Evolutionary conservation across 2,329 filamentous ascomycete genomes (phyloP).

Genomic region (Neofusicoccum kwambonambiense): DNA sequence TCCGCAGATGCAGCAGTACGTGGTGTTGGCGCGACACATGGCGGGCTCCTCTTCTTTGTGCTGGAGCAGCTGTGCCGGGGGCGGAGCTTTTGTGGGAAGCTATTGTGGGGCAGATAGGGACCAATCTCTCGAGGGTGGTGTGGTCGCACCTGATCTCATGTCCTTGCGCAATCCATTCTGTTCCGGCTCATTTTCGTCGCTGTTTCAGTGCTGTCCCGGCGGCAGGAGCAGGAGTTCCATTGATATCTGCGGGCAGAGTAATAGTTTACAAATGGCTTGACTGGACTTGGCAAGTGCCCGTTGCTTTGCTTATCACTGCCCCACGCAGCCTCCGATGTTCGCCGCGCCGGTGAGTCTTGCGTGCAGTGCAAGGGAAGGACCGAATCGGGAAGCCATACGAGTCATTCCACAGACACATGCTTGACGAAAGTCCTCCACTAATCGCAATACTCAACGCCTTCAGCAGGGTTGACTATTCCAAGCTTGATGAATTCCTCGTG

Average conservation of each 20-base stretch:
- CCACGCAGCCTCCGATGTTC: background rate
- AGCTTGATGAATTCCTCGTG: too few relatives aligned
- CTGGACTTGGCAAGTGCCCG: background rate
- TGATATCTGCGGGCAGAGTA: background rate
- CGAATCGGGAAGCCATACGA: background rate
- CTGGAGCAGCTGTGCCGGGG: background rate
- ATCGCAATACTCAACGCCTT: background rate
- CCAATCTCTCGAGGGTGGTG: constrained; percentile 11
- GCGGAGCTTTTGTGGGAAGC: constrained; percentile 7
- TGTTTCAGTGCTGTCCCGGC: background rate
- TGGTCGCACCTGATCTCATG: constrained; percentile 13
- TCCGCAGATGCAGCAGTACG: constrained; percentile 15
- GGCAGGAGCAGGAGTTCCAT: background rate
- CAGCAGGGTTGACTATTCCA: too few relatives aligned
- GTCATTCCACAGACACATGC: background rate
- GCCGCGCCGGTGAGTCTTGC: background rate
- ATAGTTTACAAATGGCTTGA: background rate
- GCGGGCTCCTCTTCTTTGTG: background rate
- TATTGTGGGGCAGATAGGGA: constrained; percentile 8
- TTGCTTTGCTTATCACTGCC: background rate
- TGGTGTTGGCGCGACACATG: constrained; percentile 10
- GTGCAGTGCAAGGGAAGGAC: background rate
- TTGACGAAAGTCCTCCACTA: too few relatives aligned
- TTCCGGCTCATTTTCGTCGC: constrained; percentile 8
- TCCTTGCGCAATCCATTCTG: background rate